Evolutionary conservation across 345 rosid species (phyloP), one percentile per base, ranked within the genome.

Genomic region (Mallotus nudiflorus): DNA sequence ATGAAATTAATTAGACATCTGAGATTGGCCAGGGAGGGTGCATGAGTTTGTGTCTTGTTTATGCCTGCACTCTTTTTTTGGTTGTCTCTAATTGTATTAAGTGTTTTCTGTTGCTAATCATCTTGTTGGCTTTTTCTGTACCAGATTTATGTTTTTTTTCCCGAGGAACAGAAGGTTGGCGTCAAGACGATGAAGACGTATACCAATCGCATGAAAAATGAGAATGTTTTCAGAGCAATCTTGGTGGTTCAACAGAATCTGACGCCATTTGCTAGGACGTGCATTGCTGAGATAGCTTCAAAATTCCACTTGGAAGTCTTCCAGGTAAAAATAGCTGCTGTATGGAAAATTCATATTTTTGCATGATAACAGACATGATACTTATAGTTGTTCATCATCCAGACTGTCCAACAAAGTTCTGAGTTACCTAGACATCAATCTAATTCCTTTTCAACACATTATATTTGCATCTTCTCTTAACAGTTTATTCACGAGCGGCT

Each of bases 121-220:
- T 31, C 20, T 14, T 31, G 27, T 7, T 16, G 57, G 15, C 62
- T 67, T 51, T 8, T 54, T 59, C 6, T 67, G 25, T 67, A 12
- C 48, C 67, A 95, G 97, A 84, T 95, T 56, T 88, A 82, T 81
- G 87, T 95, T 46, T 90, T 87, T 88, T 95, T 90, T 71, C 98
- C 97, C 0, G 96, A 92, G 10, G 96, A 92, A 48, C 84, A 75
- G 9, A 92, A 90, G 75, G 97, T 90, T 72, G 94, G 97, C 61
- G 88, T 90, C 37, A 92, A 90, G 83, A 89, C 90, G n/a, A 92
- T 92, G 94, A 88, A 89, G 83, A 84, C 92, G 42, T 95, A 85
- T 81, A 87, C 92, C 7, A 85, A 83, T 75, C 78, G 93, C 75
- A 95, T 90, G 99, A 90, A 89, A 52, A 69, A 85, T 0, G 98